Conservation (phyloP, 306 rosid species). For the Cucurbita pepo region DNA sequence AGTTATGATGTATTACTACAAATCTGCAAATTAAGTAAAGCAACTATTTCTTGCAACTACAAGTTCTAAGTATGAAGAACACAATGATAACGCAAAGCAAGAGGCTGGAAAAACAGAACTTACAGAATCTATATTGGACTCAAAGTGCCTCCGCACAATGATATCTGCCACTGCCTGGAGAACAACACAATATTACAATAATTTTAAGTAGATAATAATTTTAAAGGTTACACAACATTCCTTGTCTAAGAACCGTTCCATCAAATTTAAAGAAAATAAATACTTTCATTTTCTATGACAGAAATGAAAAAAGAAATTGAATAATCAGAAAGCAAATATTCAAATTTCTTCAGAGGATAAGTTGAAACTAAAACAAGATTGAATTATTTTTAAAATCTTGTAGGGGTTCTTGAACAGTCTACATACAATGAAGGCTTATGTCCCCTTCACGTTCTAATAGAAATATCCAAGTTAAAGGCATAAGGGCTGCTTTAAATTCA, state of each 20-base stretch:
- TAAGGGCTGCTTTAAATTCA: neutral
- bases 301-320: neutral
- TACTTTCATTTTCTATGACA: neutral
- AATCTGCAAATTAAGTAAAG: neutral
- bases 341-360: neutral
- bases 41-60: neutral
- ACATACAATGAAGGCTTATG: neutral
- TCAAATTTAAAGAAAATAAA: neutral
- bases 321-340: neutral
- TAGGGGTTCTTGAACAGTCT: neutral
- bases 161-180: slow-evolving; percentile 74
- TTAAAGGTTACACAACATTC: neutral
- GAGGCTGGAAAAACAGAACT: slow-evolving; percentile 1
- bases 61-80: neutral
- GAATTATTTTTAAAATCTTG: neutral
- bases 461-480: neutral
- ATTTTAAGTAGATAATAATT: neutral
- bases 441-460: neutral
- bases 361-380: neutral
- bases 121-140: slow-evolving; percentile 48
- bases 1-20: neutral
- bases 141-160: slow-evolving; percentile 36
- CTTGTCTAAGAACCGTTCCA: neutral
- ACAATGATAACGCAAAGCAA: neutral
- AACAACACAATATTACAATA: slow-evolving; percentile 12